Conservation (phyloP, 1,139 yeast genomes). For the Arxiozyma bovina region DNA sequence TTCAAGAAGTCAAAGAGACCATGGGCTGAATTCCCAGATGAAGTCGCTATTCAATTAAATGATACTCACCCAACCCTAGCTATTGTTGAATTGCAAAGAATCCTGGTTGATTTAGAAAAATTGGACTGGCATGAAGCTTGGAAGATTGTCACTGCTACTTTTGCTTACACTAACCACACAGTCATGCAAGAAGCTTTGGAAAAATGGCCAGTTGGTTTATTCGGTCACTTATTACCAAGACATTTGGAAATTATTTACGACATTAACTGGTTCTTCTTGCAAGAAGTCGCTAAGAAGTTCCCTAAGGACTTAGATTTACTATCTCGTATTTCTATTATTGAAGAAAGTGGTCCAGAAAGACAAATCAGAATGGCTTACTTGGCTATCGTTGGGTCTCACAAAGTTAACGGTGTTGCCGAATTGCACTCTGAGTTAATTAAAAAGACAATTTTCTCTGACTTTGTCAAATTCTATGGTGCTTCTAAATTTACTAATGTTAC, state of each 20-base stretch:
- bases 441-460: slow-evolving; percentile 85
- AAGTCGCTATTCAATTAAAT: slow-evolving; percentile 84
- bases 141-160: slow-evolving; percentile 69
- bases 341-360: slow-evolving; percentile 62
- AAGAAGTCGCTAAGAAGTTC: slow-evolving; percentile 63
- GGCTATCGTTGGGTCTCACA: slow-evolving; percentile 88
- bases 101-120: slow-evolving; percentile 74
- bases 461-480: slow-evolving; percentile 70
- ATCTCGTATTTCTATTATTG: slow-evolving; percentile 70
- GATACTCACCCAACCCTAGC: slow-evolving; percentile 96
- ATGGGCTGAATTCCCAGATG: slow-evolving; percentile 78
- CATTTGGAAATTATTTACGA: slow-evolving; percentile 88
- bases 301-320: slow-evolving; percentile 63
- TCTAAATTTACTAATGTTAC: slow-evolving; percentile 88
- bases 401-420: slow-evolving; percentile 93
- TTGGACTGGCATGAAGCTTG: slow-evolving; percentile 79
- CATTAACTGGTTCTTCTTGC: slow-evolving; percentile 71
- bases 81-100: slow-evolving; percentile 79
- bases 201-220: slow-evolving; percentile 84
- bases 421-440: slow-evolving; percentile 84
- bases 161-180: slow-evolving; percentile 92
- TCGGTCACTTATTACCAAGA: slow-evolving; percentile 76
- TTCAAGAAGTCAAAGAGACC: slow-evolving; percentile 72
- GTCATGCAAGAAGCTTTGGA: slow-evolving; percentile 92
- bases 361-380: slow-evolving; percentile 87